Conservation (phyloP, 2,329 filamentous ascomycete genomes). For the Acrodontium crateriforme region DNA sequence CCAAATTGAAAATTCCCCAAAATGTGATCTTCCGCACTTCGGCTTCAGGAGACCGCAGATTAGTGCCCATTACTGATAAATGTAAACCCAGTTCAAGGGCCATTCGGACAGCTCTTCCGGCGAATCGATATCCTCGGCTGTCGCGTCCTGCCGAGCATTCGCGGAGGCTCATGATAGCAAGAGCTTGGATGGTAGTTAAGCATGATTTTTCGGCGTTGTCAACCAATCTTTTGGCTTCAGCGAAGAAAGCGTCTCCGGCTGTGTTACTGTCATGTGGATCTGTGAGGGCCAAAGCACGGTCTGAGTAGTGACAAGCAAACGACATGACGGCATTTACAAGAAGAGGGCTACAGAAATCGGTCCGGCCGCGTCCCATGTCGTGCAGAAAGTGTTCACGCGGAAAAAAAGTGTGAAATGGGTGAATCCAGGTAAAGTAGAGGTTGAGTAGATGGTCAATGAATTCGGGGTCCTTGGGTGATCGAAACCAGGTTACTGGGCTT, state of each 20-base stretch:
- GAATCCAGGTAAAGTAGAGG: slow-evolving; percentile 43
- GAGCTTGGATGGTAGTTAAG: slow-evolving; percentile 58
- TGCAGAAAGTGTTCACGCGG: slow-evolving; percentile 57
- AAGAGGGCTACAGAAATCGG: slow-evolving; percentile 50
- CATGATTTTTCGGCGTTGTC: slow-evolving; percentile 43
- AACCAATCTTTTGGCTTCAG: slow-evolving; percentile 50
- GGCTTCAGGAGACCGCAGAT: slow-evolving; percentile 28
- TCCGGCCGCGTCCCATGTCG: slow-evolving; percentile 47
- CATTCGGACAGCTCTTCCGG: slow-evolving; percentile 57
- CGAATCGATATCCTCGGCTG: slow-evolving; percentile 59
- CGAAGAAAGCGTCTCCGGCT: slow-evolving; percentile 62
- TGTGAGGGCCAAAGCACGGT: slow-evolving; percentile 48
- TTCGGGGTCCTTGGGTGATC: slow-evolving; percentile 19
- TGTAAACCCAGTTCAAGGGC: slow-evolving; percentile 61
- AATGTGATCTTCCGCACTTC: slow-evolving; percentile 39
- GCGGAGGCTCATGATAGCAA: slow-evolving; percentile 62
- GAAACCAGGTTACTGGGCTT: slow-evolving; percentile 15
- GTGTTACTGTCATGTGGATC: slow-evolving; percentile 48
- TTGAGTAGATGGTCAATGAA: slow-evolving; percentile 23
- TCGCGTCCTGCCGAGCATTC: slow-evolving; percentile 57
- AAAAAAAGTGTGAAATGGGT: slow-evolving; percentile 59
- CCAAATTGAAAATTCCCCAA: slow-evolving; percentile 38
- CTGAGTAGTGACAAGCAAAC: slow-evolving; percentile 35
- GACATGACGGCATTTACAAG: slow-evolving; percentile 23
- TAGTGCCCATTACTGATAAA: slow-evolving; percentile 25